Evolutionary conservation across 2,329 filamentous ascomycete genomes (phyloP), one percentile per base, ranked within the genome.

Genomic region (Sarocladium strictum): DNA sequence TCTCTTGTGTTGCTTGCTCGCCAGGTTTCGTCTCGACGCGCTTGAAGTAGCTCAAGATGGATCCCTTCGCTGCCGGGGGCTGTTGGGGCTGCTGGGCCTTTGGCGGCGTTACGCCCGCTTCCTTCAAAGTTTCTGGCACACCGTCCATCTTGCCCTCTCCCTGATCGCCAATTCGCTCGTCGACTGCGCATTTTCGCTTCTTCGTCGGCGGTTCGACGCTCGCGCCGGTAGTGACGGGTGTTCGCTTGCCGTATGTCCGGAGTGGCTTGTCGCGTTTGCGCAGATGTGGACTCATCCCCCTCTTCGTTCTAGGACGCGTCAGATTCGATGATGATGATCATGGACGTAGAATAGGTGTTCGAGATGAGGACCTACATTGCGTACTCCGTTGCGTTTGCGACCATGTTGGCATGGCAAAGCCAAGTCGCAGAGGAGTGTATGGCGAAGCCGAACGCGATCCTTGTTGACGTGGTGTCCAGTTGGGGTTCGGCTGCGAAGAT

Each of bases 31-130:
- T 15, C 17, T 60, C 53, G 14, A 68, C n/a, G 2, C 67, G 72
- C 35, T 69, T 70, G 59, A 75, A 75, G 56, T 74, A 76, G 54
- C 60, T 69, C 49, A 75, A 57, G 5, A 76, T 75, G 0, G 72
- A 73, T 0, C 64, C 63, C 52, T 68, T 72, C 54, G 62, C 60
- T 35, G n/a, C 32, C 23, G 19, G n/a, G n/a, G n/a, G n/a, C n/a
- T n/a, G n/a, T n/a, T n/a, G n/a, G n/a, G 45, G 56, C 56, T n/a
- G 53, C 14, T 0, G 12, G 35, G n/a, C 35, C 35, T n/a, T 15
- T 45, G 12, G 41, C 5, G 21, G 11, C 41, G 19, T 10, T n/a
- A 10, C n/a, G 11, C 23, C 19, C 24, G 7, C 11, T 17, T 29
- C 35, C 33, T 23, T n/a, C n/a, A n/a, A n/a, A n/a, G n/a, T n/a